These are phyloP conservation scores for Isabelozyma gotoi DNA, from an alignment of 805 yeast genomes.

Conservation along the genomic window DNA sequence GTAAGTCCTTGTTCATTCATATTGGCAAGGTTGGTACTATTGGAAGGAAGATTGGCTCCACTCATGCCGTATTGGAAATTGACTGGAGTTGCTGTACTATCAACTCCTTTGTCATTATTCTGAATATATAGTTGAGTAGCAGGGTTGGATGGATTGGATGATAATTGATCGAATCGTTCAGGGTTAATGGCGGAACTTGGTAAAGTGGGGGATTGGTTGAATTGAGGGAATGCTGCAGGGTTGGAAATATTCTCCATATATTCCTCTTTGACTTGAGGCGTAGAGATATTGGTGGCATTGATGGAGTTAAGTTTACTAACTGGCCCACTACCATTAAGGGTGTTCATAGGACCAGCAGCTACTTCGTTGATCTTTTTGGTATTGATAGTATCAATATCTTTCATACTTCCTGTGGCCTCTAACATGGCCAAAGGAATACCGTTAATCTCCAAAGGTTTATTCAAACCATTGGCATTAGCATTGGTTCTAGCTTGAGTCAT, in stretches of 20 bases:
- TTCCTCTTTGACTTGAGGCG: neutral
- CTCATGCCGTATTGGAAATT: slow-evolving; percentile 6
- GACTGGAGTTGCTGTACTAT: slow-evolving; percentile 1
- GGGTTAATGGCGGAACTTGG: slow-evolving; percentile 5
- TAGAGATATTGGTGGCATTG: neutral
- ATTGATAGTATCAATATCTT: slow-evolving; percentile 12
- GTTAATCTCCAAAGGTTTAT: slow-evolving; percentile 58
- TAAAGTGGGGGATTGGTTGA: neutral
- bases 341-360: neutral
- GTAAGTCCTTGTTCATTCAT: slow-evolving; percentile 1
- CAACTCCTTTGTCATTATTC: neutral
- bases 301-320: neutral
- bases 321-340: neutral
- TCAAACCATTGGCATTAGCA: slow-evolving; percentile 55
- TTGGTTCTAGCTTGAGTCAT: slow-evolving; percentile 58
- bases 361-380: slow-evolving; percentile 1
- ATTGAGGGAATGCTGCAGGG: neutral
- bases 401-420: slow-evolving; percentile 75
- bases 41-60: neutral
- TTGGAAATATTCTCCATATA: neutral
- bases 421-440: slow-evolving; percentile 72
- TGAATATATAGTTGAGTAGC: slow-evolving; percentile 3
- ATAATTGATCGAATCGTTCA: slow-evolving; percentile 2
- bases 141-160: slow-evolving; percentile 9
- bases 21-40: neutral